Base-by-base conservation (phyloP, 768 basidiomycete species). In the Boletus insuetus region DNA sequence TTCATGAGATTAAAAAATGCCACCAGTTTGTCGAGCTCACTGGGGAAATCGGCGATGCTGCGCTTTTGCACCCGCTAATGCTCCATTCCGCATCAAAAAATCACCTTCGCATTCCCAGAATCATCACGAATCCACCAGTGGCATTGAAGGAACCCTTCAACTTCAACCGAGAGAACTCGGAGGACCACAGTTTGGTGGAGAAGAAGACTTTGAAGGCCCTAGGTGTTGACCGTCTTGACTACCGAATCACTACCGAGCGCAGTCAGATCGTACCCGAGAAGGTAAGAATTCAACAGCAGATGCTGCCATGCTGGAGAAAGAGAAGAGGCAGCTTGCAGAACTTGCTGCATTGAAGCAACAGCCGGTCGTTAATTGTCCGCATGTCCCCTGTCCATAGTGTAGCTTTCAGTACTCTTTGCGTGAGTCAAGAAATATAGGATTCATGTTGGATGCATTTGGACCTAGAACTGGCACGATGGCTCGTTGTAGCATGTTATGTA, bases 81-180 rank as follows among this genome's bases (percentile, higher is more conserved):
- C 65, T 84, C 58, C 85, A 85, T 61, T 80, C 83, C 13, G 84
- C 84, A 12, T 81, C 82, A 34, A 82, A 79, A 66, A 86, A 86
- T 64, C 72, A 79, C 59, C 69, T 79, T 38, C 79, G 85, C 26
- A 68, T 76, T 19, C 82, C 80, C 24, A 74, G 84, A 56, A 73
- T 87, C 51, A 86, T 86, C 64, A 84, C 84, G 42, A 87, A 86
- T 59, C 84, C 85, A 50, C 83, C 84, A 4, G 82, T 84, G 8
- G 70, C 77, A 37, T 69, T 84, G 48, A 76, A 74, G 48, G 71
- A 78, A 54, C 83, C 84, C 20, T 85, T 86, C 68, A 73, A 77
- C 35, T 82, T 53, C 44, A 43, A 50, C 44, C 20, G 49, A 54
- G 60, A 54, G 41, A 58, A 48, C 12, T 26, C 49, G 1, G 52